Evolutionary conservation across 2,329 filamentous ascomycete species (phyloP).

Genomic region (Penicillium sp.): DNA sequence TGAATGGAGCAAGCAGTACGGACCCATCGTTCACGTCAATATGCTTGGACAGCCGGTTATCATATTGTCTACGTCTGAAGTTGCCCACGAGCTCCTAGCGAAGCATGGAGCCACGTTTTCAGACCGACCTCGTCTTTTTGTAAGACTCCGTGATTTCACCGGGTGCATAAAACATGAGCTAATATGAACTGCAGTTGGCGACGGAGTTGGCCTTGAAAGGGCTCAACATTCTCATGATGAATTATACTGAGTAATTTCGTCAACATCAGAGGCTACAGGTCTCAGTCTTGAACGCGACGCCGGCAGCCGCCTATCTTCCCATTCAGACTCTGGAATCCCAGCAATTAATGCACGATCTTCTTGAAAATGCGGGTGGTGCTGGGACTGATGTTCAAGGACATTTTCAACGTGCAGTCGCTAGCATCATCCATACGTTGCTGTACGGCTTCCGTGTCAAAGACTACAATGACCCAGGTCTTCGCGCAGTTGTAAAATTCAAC

Average conservation of each 20-base stretch:
- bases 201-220: conserved; percentile 35
- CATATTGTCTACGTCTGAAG: conserved; percentile 14
- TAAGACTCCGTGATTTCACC: conserved; percentile 2
- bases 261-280: conserved; percentile 53
- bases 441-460: conserved; percentile 32
- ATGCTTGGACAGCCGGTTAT: conserved; percentile 12
- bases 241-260: conserved; percentile 58
- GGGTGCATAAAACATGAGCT: not conserved
- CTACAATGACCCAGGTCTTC: conserved; percentile 17
- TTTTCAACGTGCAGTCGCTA: conserved; percentile 21
- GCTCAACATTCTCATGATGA: conserved; percentile 56
- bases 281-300: conserved; percentile 50
- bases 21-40: conserved; percentile 16
- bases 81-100: conserved; percentile 13
- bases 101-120: conserved; percentile 9
- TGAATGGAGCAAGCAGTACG: conserved; percentile 18
- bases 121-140: conserved; percentile 14
- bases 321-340: conserved; percentile 25
- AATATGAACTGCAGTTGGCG: conserved; percentile 14
- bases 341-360: conserved; percentile 23
- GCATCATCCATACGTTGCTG: conserved; percentile 22
- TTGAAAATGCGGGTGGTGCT: conserved; percentile 3
- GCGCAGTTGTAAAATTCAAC: conserved; percentile 45
- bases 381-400: conserved; percentile 18
- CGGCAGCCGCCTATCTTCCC: conserved; percentile 23